These are phyloP conservation scores for Astragalus membranaceus DNA, from an alignment of 306 rosid species.

Conservation along the genomic window DNA sequence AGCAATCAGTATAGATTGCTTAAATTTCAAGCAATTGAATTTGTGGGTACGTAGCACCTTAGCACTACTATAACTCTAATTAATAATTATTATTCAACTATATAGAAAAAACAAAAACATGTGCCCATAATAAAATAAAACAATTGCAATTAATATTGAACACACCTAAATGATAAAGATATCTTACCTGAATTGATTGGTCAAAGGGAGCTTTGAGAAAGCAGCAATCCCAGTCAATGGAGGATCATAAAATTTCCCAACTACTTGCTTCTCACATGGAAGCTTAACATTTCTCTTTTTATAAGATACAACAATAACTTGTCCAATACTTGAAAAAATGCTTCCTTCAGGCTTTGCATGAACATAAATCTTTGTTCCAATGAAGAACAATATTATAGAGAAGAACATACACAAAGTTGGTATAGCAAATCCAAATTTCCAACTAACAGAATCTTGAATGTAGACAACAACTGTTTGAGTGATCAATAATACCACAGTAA, in stretches of 20 bases:
- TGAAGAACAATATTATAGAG: constrained; percentile 51
- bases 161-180: neutral
- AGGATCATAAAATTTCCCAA: constrained; percentile 47
- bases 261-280: constrained; percentile 9
- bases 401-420: constrained; percentile 52
- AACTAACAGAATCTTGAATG: constrained; percentile 66
- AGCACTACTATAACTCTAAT: neutral
- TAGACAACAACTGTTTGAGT: constrained; percentile 52
- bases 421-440: constrained; percentile 75
- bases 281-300: constrained; percentile 45
- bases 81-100: neutral
- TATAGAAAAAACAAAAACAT: neutral
- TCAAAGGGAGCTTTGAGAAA: constrained; percentile 50
- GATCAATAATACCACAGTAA: constrained; percentile 32
- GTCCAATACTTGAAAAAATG: constrained; percentile 44
- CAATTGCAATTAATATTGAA: neutral
- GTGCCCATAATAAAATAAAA: neutral
- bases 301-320: constrained; percentile 59
- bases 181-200: constrained; percentile 57
- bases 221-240: constrained; percentile 29
- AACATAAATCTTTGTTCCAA: constrained; percentile 48
- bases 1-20: neutral
- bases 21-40: neutral
- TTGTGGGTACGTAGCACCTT: neutral
- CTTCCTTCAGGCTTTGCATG: constrained; percentile 62